Base-by-base conservation (phyloP, 768 basidiomycete species). In the Leucocoprinus birnbaumii region DNA sequence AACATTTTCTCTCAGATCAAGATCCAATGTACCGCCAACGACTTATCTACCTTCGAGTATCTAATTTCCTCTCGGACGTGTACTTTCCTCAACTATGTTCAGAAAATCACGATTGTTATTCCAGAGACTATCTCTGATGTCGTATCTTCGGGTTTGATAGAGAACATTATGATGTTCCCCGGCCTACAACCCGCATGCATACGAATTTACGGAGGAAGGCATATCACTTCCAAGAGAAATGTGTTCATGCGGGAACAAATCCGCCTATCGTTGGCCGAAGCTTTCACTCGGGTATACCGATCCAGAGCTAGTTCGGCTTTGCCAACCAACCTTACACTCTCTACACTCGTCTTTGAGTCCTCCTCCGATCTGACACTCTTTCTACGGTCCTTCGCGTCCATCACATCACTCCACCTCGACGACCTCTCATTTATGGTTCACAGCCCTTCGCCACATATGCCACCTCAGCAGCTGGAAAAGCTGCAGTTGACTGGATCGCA, bases 301-400 rank as follows among this genome's bases (percentile, higher is more conserved):
- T 11, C 42, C 13, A 52, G 13, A 5, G 8, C 27, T n/a, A 10
- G 14, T 35, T 5, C 3, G 11, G 34, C 19, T 14, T 11, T 27
- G 24, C 43, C 43, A 34, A 52, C 42, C 1, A 31, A 13, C 14
- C 19, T 52, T 6, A 43, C 42, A 8, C 25, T 45, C n/a, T 34
- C 51, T 4, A 44, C 31, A 5, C 51, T 52, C 42, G 16, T 27
- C 27, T 52, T 52, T 11, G 51, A 52, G 14, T 34, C 26, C 26
- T 52, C 44, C 34, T 52, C 42, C 7, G 41, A 52, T 16, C 8
- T 45, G 11, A 52, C 51, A 2, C 27, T 52, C 18, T 34, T 52
- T 7, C 41, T 52, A 13, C 42, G 42, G 2, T 52, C 51, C 18
- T 52, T 52, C 51, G 42, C 51, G 8, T 4, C 21, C 8, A 24